phyloP scores from a whole-genome alignment of 768 basidiomycete species.

The Neoboletus magnificus region DNA sequence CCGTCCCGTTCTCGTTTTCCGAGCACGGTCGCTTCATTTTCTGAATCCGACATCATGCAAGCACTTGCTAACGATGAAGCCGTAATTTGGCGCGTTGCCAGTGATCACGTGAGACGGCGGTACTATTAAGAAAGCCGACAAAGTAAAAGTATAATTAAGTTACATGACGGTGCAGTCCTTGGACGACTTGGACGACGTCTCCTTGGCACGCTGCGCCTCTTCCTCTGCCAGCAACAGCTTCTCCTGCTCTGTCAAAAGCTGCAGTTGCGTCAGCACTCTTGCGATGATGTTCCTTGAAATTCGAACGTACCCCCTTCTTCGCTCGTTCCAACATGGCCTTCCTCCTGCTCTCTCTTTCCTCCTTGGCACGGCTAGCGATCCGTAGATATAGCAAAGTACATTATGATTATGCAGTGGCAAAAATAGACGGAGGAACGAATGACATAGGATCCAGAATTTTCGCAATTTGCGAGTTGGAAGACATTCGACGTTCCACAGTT shows the following conservation, averaged over 20 bases:
- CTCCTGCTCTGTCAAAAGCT: constrained; percentile 65
- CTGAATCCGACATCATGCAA: constrained; percentile 41
- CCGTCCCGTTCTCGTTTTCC: constrained; percentile 59
- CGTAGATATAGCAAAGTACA: constrained; percentile 19
- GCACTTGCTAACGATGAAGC: not conserved
- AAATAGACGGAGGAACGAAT: constrained; percentile 66
- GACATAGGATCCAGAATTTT: constrained; percentile 40
- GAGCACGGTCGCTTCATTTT: constrained; percentile 51
- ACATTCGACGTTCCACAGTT: constrained; percentile 21
- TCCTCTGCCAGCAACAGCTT: constrained; percentile 54
- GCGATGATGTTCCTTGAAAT: not conserved
- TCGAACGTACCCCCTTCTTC: constrained; percentile 63
- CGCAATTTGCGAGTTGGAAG: constrained; percentile 34
- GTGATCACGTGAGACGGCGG: constrained; percentile 6
- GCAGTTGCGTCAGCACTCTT: constrained; percentile 1
- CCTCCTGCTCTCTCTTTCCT: constrained; percentile 66
- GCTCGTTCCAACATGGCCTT: constrained; percentile 72
- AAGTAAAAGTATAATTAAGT: not conserved
- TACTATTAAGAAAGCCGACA: not conserved
- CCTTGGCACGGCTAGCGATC: constrained; percentile 60
- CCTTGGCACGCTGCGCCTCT: constrained; percentile 41
- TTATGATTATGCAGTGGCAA: constrained; percentile 69
- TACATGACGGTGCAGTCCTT: constrained; percentile 62
- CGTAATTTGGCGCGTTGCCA: not conserved
- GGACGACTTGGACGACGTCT: constrained; percentile 25